Base-by-base conservation (phyloP, 2,329 filamentous ascomycete species). In the Claviceps pusilla region DNA sequence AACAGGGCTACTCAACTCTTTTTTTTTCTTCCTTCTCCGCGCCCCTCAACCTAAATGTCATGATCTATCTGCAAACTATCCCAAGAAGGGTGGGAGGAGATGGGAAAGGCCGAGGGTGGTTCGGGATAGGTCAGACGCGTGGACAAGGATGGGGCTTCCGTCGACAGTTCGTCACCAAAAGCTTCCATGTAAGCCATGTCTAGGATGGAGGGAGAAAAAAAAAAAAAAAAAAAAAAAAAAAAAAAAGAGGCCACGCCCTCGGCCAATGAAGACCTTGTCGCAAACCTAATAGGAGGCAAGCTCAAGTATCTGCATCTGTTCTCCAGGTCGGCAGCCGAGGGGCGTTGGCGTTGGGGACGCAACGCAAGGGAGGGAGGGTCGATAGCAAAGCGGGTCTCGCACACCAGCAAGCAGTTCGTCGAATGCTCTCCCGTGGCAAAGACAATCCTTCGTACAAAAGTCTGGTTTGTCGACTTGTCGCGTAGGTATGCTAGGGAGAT, bases 401-500 rank as follows among this genome's bases (percentile, higher is more conserved):
- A 60, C 58, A 60, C 58, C 59, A 58, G 57, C 45, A 33, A 24
- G 24, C 24, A 24, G 37, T 49, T 37, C 14, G 35, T 52, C 43
- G 31, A 52, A 52, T 49, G 29, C 29, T 43, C 48, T 39, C 33
- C 28, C 31, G 29, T 46, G 43, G 52, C 50, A 45, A 50, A 56
- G 55, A 49, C 55, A 52, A 50, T 46, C 35, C 49, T 50, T 50
- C 19, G 12, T 6, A 7, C 19, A 37, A 39, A 39, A 16, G 39
- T 31, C 48, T 35, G 46, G 28, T 50, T 53, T 49, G 42, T 51
- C 51, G 48, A 56, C 48, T 48, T 48, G 43, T 51, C 51, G 52
- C 56, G 57, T 56, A 62, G 70, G 70, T 64, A 73, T 72, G 71
- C 42, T 63, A 61, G 63, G 58, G 63, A 73, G 63, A 73, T 73